Conservation (phyloP, 2,329 filamentous ascomycete species). For the Atkinsonella hypoxylon region DNA sequence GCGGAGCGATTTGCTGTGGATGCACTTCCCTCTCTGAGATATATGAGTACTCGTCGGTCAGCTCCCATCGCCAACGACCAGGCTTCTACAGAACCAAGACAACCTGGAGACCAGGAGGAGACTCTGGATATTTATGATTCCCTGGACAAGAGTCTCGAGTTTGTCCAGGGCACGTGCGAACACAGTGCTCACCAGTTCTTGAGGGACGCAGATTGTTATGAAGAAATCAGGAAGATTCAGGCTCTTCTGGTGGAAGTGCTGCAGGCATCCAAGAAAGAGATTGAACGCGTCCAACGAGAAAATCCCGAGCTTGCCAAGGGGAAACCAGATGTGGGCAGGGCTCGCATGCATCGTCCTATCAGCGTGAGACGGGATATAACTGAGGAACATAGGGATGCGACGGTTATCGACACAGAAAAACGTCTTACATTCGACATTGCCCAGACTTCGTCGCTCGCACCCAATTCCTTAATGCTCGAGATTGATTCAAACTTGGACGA, state of each 20-base stretch:
- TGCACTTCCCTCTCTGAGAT: constrained; percentile 27
- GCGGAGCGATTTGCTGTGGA: constrained; percentile 20
- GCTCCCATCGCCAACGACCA: constrained; percentile 18
- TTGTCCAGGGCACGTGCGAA: constrained; percentile 72
- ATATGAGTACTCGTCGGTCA: constrained; percentile 26
- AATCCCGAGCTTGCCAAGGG: constrained; percentile 33
- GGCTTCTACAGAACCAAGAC: constrained; percentile 3
- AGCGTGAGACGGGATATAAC: constrained; percentile 38
- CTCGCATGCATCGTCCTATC: constrained; percentile 38
- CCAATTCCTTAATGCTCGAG: constrained; percentile 17
- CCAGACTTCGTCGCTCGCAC: constrained; percentile 2
- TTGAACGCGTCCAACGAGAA: constrained; percentile 42
- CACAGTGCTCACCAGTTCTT: constrained; percentile 80
- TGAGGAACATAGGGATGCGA: constrained; percentile 17
- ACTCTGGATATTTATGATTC: constrained; percentile 50
- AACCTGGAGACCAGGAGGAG: neutral
- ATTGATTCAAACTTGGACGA: constrained; percentile 26
- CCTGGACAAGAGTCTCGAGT: constrained; percentile 67
- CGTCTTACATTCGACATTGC: constrained; percentile 13
- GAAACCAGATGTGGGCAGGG: constrained; percentile 26
- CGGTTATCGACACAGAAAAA: constrained; percentile 14
- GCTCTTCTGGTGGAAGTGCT: constrained; percentile 52
- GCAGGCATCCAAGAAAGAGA: constrained; percentile 46
- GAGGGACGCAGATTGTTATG: constrained; percentile 74
- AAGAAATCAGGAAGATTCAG: constrained; percentile 61